These are phyloP conservation scores for Didymella lethalis DNA, from an alignment of 2,329 filamentous ascomycete genomes.

Conservation along the genomic window DNA sequence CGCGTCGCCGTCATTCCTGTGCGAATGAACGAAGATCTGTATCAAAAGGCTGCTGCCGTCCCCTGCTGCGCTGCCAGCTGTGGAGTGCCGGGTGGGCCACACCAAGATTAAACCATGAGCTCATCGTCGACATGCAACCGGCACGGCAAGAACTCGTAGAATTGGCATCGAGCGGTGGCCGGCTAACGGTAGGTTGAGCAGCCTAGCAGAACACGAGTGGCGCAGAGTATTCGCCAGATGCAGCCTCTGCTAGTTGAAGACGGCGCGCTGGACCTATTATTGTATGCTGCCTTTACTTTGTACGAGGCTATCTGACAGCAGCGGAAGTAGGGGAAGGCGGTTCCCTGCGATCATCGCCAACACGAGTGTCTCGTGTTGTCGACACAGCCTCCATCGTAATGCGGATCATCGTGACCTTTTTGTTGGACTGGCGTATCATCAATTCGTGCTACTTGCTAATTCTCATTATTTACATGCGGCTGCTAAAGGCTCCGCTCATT, in stretches of 20 bases:
- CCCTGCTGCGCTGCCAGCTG: conserved; percentile 14
- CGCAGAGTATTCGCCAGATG: conserved; percentile 10
- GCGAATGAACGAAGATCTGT: conserved; percentile 22
- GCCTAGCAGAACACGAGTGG: conserved; percentile 14
- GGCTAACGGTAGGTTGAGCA: conserved; percentile 3
- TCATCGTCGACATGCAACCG: conserved; percentile 5
- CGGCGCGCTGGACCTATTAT: conserved; percentile 10
- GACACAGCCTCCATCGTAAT: conserved; percentile 20
- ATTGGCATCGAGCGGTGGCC: conserved; percentile 7
- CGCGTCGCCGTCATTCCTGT: conserved; percentile 21
- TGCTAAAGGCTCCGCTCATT: conserved; percentile 18
- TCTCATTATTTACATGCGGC: conserved; percentile 23
- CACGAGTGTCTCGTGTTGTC: conserved; percentile 12
- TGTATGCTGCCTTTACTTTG: background rate
- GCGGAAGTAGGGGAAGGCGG: background rate
- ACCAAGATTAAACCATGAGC: conserved; percentile 10
- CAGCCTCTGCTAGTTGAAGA: conserved; percentile 16
- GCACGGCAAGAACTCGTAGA: background rate
- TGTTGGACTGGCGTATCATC: conserved; percentile 7
- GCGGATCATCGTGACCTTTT: conserved; percentile 2
- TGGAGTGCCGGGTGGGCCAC: conserved; percentile 16
- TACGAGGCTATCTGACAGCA: conserved; percentile 1
- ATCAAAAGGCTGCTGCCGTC: conserved; percentile 18
- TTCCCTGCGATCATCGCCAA: conserved; percentile 6
- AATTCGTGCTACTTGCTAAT: conserved; percentile 13